These are phyloP conservation scores for Ciborinia camelliae DNA, from an alignment of 2,329 filamentous ascomycete species.

Conservation along the genomic window DNA sequence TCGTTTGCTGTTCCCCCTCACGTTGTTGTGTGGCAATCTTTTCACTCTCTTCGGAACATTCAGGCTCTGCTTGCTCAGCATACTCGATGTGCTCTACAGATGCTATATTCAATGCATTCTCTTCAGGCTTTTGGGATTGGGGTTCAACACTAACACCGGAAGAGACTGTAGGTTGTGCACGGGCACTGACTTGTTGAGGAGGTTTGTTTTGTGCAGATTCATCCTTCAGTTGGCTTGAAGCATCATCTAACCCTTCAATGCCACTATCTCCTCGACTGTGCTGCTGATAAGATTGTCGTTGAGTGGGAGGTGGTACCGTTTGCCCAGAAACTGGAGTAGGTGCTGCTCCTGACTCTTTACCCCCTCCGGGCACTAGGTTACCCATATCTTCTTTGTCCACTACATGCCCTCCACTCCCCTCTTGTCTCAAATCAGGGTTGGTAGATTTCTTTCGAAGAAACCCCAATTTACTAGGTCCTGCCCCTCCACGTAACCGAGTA, in stretches of 20 bases:
- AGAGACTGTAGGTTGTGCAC: background rate
- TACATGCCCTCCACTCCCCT: no score
- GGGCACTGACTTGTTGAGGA: background rate
- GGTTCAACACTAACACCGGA: no score
- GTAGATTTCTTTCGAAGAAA: background rate
- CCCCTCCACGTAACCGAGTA: background rate
- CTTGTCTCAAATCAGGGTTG: no score
- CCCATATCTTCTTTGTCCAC: background rate
- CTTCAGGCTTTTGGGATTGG: background rate
- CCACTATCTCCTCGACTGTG: background rate
- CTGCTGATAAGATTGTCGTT: background rate
- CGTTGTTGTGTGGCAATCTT: background rate
- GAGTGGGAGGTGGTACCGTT: fast-evolving
- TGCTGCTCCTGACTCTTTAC: background rate
- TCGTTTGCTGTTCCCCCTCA: background rate
- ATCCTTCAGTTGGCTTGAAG: background rate
- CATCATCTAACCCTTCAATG: background rate
- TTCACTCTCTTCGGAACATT: background rate
- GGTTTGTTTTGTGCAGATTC: background rate
- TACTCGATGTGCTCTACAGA: background rate
- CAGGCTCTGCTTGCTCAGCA: background rate
- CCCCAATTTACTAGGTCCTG: background rate
- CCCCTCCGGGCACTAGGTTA: background rate
- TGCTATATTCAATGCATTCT: background rate
- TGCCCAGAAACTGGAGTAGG: background rate